Evolutionary conservation across 805 yeast genomes (phyloP), one percentile per base, ranked within the genome.

Genomic region (Saturnispora ahearnii): DNA sequence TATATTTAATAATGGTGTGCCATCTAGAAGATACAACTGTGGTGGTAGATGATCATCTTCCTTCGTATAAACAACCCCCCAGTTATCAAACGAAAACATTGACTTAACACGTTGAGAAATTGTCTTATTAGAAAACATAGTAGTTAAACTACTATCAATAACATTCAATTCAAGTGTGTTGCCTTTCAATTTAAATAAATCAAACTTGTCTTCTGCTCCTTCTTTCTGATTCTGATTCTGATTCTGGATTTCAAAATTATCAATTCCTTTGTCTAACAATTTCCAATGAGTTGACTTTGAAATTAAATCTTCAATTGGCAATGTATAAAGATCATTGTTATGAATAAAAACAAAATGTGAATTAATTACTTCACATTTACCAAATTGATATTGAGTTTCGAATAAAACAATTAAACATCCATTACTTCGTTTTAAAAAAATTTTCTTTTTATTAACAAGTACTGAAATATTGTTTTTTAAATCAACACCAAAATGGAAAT

Each of bases 221-320:
- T 15, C 21, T 22, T 5, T 18, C 21, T 36, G 11, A 10, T 36
- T 36, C 15, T 36, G 24, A 18, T 12, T 36, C 8, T 36, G 40
- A 36, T 18, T 15, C 15, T 36, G 43, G 13, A 47, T 21, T 34
- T 47, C 42, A n/a, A 42, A 48, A 36, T 41, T 34, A 4, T 29
- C 18, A 3, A 48, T 33, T 10, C 29, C 26, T n/a, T 24, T 32
- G 29, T 40, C 41, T 31, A 47, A 34, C 15, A 47, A 21, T 28
- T 41, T 47, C 50, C 50, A 47, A 40, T 34, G 42, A 6, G 45
- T 47, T 15, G 50, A 47, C 41, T 47, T 47, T 11, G 7, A 11
- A 15, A 47, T 8, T 5, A 47, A n/a, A 30, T 47, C 45, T 13
- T 41, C 41, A 12, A 47, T n/a, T 33, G 29, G 11, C 15, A 47